These are phyloP conservation scores for Sporobolus alterniflorus DNA, from an alignment of 202 grass and related monocot genomes.

Conservation along the genomic window DNA sequence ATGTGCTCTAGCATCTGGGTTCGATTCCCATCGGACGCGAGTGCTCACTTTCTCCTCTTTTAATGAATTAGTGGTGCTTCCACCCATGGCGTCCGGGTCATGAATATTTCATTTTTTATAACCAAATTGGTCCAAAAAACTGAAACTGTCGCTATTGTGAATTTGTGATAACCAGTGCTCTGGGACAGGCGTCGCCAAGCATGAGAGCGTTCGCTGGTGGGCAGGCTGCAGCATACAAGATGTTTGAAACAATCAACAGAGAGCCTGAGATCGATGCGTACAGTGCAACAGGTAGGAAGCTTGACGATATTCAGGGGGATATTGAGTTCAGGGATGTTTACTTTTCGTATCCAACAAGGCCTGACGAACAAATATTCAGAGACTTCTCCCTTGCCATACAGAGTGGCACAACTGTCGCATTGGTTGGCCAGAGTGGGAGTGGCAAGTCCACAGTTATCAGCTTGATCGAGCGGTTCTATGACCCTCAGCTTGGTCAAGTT, in stretches of 20 bases:
- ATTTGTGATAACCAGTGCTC: constrained; percentile 42
- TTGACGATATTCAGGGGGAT: constrained; percentile 82
- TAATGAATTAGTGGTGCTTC: no score
- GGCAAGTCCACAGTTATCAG: constrained; percentile 94
- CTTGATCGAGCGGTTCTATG: constrained; percentile 91
- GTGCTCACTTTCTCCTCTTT: no score
- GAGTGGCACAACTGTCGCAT: constrained; percentile 68
- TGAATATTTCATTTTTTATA: no score
- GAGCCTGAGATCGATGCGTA: constrained; percentile 77
- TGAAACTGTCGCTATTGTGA: not conserved
- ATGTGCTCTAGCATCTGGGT: no score
- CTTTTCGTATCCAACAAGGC: constrained; percentile 83
- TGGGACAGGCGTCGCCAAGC: constrained; percentile 92
- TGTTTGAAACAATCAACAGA: constrained; percentile 93
- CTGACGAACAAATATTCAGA: constrained; percentile 78
- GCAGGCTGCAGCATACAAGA: constrained; percentile 94
- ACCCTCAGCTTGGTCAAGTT: constrained; percentile 78
- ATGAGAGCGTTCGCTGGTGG: constrained; percentile 87
- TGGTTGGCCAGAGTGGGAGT: constrained; percentile 97
- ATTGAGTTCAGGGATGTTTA: constrained; percentile 77
- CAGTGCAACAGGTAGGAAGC: constrained; percentile 56
- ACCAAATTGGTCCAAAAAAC: not conserved
- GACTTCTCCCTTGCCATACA: constrained; percentile 73
- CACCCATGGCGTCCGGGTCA: no score
- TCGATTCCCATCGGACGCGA: no score